A percentile compares a stretch with the other conserved stretches of the same genome.
phyloP scores from a whole-genome alignment of 2,329 filamentous ascomycete species.

The Fusarium redolens region DNA sequence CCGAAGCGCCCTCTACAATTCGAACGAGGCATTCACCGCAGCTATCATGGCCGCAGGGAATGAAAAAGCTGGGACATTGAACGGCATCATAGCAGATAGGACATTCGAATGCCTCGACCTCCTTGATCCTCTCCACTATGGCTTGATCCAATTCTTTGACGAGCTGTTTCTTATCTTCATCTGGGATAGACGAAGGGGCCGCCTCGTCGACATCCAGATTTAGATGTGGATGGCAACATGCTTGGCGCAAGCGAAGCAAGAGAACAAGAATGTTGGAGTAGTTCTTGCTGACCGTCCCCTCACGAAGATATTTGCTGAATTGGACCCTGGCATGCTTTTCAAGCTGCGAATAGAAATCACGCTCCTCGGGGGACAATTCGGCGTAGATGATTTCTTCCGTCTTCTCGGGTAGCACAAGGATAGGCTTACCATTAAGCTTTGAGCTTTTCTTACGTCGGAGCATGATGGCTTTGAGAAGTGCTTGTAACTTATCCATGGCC shows the following conservation, averaged over 20 bases:
- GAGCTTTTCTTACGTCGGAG: slow-evolving; percentile 86
- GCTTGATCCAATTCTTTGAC: slow-evolving; percentile 69
- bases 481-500: slow-evolving; percentile 78
- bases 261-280: slow-evolving; percentile 86
- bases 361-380: slow-evolving; percentile 77
- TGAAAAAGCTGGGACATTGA: slow-evolving; percentile 79
- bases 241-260: slow-evolving; percentile 83
- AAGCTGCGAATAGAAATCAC: slow-evolving; percentile 80
- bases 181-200: slow-evolving; percentile 52
- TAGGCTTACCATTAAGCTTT: slow-evolving; percentile 81
- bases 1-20: slow-evolving; percentile 70
- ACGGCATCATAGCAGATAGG: slow-evolving; percentile 84
- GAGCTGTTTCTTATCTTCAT: slow-evolving; percentile 66
- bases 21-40: slow-evolving; percentile 81
- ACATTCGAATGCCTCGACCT: slow-evolving; percentile 75
- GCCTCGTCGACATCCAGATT: slow-evolving; percentile 52
- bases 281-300: slow-evolving; percentile 72
- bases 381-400: slow-evolving; percentile 82
- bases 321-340: slow-evolving; percentile 74
- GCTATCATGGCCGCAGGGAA: slow-evolving; percentile 85
- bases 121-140: slow-evolving; percentile 75
- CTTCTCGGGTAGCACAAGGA: slow-evolving; percentile 80
- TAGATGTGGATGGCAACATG: slow-evolving; percentile 58
- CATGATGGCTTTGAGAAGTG: slow-evolving; percentile 82
- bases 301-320: slow-evolving; percentile 81